Evolutionary conservation across 2,329 filamentous ascomycete genomes (phyloP), one percentile per base, ranked within the genome.

Genomic region (Nothophoma quercina): DNA sequence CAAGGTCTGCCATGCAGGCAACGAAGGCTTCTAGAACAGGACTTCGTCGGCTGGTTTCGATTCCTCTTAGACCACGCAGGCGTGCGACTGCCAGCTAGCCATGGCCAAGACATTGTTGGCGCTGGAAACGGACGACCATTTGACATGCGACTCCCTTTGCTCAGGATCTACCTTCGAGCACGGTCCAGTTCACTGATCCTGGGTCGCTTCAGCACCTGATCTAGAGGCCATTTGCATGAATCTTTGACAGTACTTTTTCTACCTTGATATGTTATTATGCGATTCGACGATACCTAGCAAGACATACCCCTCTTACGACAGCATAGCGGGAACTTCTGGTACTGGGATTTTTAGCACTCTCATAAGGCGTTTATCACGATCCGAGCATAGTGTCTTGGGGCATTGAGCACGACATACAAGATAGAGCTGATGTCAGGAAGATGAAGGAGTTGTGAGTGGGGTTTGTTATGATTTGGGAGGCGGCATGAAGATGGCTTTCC

Each of bases 1-100:
- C 77, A 96, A 93, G 78, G 84, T 98, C 51, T 99, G 95, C 81
- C 95, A 93, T 77, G 93, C 95, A 56, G 95, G 93, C 63, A 91
- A 98, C 77, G 93, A 98, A 82, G 95, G 95, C 51, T 88, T 96
- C 67, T 97, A 83, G 79, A 49, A 46, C 40, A 35, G 45, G 51
- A 23, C 30, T 32, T 54, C 23, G 30, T 25, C 28, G 36, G 51
- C 49, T 53, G 45, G 42, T 19, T 47, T 48, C 51, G 29, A 50
- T 40, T 39, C 51, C 58, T 51, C 36, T 50, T 54, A 55, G 55
- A 58, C 51, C 55, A 53, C 58, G 50, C 58, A 56, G 51, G 56
- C 58, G 49, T 52, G 44, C 41, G 40, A 45, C 42, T 22, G 25
- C 19, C 38, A 43, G 38, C 36, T 16, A 41, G 34, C 19, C 49